Base-by-base conservation (phyloP, 192 early-diverging fungal genomes). In the Coemansia sp. region DNA sequence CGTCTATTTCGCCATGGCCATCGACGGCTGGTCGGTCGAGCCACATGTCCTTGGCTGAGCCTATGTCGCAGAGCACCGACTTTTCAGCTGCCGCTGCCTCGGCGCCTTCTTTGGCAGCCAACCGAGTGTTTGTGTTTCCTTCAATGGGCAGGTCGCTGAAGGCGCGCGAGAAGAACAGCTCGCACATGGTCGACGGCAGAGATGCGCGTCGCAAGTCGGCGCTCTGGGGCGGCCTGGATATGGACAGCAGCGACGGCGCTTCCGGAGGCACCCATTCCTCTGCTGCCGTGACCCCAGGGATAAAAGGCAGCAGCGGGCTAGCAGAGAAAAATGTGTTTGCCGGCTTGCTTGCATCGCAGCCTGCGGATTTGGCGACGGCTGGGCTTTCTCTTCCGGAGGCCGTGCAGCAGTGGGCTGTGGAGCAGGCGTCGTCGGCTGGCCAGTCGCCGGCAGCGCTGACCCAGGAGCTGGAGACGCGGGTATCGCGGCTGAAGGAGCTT, bases 161-260 rank as follows among this genome's bases (percentile, higher is more conserved):
- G 59, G 67, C 77, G 20, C 77, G 67, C 46, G 77, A 71, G 45
- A 74, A 74, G 19, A 61, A 47, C 18, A 49, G n/a, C 42, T 32
- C 32, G 55, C 47, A 34, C 50, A 32, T 6, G 32, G 55, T 14
- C 36, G 20, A 16, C 30, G 23, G 23, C 36, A 23, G 39, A 32
- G 36, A 16, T 16, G 14, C 24, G 8, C n/a, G 25, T 14, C 14
- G 22, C 34, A 42, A 54, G 46, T 42, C 36, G 9, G 5, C 29
- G 27, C 49, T 55, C 24, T 61, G 63, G 22, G 39, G 53, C 23
- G 58, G 71, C 51, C 57, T 74, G 68, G 77, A 80, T 51, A 67
- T 67, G 34, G 77, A 74, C 19, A 56, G 51, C 32, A 61, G 50
- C 48, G 65, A 69, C 18, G 23, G 60, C 48, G 10, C 42, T 27